A percentile compares a stretch with the other conserved stretches of the same genome.
These are phyloP conservation scores for Dendrobium officinale DNA, from an alignment of 106 monocot species.

Conservation along the genomic window DNA sequence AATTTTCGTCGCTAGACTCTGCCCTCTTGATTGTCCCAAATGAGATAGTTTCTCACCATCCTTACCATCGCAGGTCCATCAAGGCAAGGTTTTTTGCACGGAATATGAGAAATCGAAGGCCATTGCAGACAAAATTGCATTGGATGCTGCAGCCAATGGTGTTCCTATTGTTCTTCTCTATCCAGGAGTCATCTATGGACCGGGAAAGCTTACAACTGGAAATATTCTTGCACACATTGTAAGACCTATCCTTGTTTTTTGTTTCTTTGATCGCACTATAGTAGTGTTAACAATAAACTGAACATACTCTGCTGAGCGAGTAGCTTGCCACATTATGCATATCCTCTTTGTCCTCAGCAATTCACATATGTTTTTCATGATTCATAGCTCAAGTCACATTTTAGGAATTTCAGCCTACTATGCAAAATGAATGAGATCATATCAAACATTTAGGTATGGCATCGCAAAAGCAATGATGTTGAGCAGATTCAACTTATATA, in stretches of 20 bases:
- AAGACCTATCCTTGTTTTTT: slow-evolving; percentile 19
- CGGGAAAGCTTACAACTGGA: slow-evolving; percentile 81
- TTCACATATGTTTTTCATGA: neutral
- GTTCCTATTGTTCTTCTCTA: slow-evolving; percentile 80
- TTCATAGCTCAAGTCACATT: neutral
- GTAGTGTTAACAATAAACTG: neutral
- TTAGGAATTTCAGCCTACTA: neutral
- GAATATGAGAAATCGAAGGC: slow-evolving; percentile 96
- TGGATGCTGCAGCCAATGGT: slow-evolving; percentile 72
- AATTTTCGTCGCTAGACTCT: neutral
- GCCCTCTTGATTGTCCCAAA: neutral
- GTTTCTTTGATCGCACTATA: neutral
- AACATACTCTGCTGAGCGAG: neutral
- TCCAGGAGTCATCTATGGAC: slow-evolving; percentile 93
- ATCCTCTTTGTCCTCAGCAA: neutral
- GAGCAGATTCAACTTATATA: too few relatives aligned
- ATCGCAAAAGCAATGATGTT: neutral
- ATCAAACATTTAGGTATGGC: neutral
- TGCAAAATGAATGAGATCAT: neutral
- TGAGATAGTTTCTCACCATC: neutral
- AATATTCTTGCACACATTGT: slow-evolving; percentile 77
- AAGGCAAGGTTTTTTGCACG: slow-evolving; percentile 74
- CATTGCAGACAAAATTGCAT: slow-evolving; percentile 69
- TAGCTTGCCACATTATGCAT: neutral
- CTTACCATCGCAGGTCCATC: slow-evolving; percentile 55